These are phyloP conservation scores for Monosporozyma siamensis DNA, from an alignment of 805 yeast genomes.

Conservation along the genomic window DNA sequence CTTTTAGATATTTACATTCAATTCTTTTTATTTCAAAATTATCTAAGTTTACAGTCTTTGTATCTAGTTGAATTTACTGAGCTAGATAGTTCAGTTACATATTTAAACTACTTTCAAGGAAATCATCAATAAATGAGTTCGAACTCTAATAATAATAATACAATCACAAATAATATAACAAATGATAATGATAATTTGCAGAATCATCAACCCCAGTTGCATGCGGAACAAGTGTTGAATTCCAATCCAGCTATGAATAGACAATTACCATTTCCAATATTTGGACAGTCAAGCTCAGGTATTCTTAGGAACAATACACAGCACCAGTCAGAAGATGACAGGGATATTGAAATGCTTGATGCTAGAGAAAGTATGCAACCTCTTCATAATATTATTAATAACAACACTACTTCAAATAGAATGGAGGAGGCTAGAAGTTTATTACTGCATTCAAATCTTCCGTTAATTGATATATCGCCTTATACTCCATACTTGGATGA, in stretches of 20 bases:
- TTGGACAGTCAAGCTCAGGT: neutral
- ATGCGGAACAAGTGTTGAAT: neutral
- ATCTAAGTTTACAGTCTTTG: no score
- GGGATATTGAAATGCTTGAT: neutral
- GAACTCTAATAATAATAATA: neutral
- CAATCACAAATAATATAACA: neutral
- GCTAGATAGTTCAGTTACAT: no score
- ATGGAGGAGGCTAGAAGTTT: neutral
- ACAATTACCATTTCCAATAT: neutral
- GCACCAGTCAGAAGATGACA: neutral
- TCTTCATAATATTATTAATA: neutral
- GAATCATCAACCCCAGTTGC: neutral
- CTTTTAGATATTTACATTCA: no score
- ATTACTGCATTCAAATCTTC: neutral
- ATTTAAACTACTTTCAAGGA: neutral
- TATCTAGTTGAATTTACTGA: no score
- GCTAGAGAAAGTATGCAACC: neutral
- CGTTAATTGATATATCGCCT: neutral
- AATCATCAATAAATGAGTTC: neutral
- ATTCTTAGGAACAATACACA: neutral
- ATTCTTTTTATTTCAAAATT: no score
- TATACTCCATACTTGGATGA: slow-evolving; percentile 2
- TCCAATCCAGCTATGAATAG: neutral
- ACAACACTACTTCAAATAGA: neutral
- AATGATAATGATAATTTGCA: neutral